Percentiles rank a stretch among this genome's conserved stretches.
Evolutionary conservation across 805 yeast species (phyloP).

Genomic region (Kazachstania taianensis): DNA sequence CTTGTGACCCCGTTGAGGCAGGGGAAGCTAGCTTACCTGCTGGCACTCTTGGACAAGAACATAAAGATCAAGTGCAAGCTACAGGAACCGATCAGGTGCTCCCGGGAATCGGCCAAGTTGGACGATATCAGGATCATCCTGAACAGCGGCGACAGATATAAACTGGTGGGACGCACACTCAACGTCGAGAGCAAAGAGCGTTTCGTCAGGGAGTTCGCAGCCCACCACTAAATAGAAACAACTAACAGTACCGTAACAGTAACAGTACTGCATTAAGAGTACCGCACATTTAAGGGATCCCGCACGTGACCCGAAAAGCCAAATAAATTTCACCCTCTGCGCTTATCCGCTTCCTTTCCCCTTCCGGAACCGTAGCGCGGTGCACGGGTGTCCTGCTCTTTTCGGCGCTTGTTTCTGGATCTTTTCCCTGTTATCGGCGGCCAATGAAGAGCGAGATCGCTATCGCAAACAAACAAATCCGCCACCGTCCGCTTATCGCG

Average conservation of each 20-base stretch:
- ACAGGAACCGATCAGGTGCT: neutral
- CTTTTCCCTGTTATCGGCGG: neutral
- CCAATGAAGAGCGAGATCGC: neutral
- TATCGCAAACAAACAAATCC: too few species aligned
- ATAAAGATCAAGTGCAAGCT: constrained; percentile 18
- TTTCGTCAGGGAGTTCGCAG: too few species aligned
- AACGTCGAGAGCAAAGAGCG: neutral
- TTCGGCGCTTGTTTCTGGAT: neutral
- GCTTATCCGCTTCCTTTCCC: too few species aligned
- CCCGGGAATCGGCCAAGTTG: neutral
- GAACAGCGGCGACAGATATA: neutral
- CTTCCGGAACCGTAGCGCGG: too few species aligned
- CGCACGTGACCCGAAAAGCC: too few species aligned
- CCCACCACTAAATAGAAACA: neutral
- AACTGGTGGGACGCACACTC: neutral
- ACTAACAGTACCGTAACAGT: too few species aligned
- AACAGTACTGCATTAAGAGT: too few species aligned
- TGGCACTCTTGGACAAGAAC: constrained; percentile 14
- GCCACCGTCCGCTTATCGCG: too few species aligned
- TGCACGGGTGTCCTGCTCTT: too few species aligned
- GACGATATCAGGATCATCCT: neutral
- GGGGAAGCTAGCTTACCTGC: neutral
- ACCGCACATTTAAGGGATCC: too few species aligned
- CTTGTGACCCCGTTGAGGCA: constrained; percentile 27
- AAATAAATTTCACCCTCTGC: too few species aligned